Conservation (phyloP, 805 yeast species). For the Zygotorulaspora chibaensis region DNA sequence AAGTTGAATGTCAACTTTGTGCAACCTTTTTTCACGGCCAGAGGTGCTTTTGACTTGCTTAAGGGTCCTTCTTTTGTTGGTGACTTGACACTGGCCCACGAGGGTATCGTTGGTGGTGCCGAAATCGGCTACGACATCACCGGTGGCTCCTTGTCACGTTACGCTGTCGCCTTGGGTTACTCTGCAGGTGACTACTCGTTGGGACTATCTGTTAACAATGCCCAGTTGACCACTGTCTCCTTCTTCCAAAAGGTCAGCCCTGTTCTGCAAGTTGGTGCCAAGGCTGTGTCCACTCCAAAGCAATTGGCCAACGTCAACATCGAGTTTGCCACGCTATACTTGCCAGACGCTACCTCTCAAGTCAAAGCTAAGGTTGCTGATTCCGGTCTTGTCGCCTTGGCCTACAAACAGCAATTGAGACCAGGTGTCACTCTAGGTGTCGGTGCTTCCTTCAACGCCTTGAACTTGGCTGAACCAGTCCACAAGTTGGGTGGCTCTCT, state of each 20-base stretch:
- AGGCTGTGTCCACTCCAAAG: slow-evolving; percentile 90
- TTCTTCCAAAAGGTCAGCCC: slow-evolving; percentile 95
- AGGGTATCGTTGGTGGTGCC: slow-evolving; percentile 95
- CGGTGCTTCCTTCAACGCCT: slow-evolving; percentile 95
- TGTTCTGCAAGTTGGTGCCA: slow-evolving; percentile 93
- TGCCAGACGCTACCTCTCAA: slow-evolving; percentile 79
- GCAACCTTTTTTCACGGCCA: slow-evolving; percentile 89
- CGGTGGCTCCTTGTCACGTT: slow-evolving; percentile 87
- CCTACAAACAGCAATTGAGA: slow-evolving; percentile 92
- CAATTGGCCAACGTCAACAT: slow-evolving; percentile 71
- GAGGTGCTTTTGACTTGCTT: slow-evolving; percentile 90
- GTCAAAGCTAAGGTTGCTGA: slow-evolving; percentile 97
- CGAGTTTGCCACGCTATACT: slow-evolving; percentile 95
- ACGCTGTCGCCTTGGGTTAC: slow-evolving; percentile 93
- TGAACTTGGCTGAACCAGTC: slow-evolving; percentile 91
- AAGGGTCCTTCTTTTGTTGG: slow-evolving; percentile 96
- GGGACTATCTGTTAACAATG: slow-evolving; percentile 67
- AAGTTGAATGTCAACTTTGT: slow-evolving; percentile 85
- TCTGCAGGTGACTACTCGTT: slow-evolving; percentile 81
- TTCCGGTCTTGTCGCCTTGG: slow-evolving; percentile 87
- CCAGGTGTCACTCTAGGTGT: slow-evolving; percentile 96
- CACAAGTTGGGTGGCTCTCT: slow-evolving; percentile 97
- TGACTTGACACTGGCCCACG: slow-evolving; percentile 91
- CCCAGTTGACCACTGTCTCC: slow-evolving; percentile 87
- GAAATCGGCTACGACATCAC: slow-evolving; percentile 95